These are phyloP conservation scores for Chytridium lagenaria DNA, from an alignment of 371 early-diverging fungal species.

Conservation along the genomic window DNA sequence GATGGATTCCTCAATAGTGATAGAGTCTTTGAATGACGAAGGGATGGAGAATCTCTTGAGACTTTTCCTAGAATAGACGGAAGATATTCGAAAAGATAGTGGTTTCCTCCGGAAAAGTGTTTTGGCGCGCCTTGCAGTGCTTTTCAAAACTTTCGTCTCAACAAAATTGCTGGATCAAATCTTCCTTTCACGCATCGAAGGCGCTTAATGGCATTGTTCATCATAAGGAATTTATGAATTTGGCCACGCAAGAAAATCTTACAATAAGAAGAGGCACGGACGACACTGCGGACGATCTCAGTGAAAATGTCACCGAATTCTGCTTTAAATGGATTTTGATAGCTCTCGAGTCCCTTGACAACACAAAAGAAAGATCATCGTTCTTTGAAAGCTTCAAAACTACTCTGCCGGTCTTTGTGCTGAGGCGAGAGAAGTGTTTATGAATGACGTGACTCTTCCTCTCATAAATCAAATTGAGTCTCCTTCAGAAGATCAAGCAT, in stretches of 20 bases:
- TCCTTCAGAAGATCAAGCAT: too few relatives aligned
- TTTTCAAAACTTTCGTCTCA: neutral
- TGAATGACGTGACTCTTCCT: constrained; percentile 3
- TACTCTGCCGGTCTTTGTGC: neutral
- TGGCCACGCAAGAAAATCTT: too few relatives aligned
- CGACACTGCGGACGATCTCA: too few relatives aligned
- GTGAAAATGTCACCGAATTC: neutral
- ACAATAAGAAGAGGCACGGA: too few relatives aligned
- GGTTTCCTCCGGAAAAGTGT: neutral
- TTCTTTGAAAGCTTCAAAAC: neutral
- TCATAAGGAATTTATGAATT: neutral
- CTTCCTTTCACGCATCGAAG: neutral
- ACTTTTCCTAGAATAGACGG: too few relatives aligned
- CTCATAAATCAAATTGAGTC: neutral
- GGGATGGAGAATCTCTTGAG: too few relatives aligned
- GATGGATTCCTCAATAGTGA: too few relatives aligned
- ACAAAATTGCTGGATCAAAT: neutral
- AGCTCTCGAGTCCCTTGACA: neutral
- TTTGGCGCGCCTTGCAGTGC: constrained; percentile 4
- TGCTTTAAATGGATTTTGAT: constrained; percentile 6
- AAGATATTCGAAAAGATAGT: neutral
- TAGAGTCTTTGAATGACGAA: too few relatives aligned
- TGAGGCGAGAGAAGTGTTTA: neutral
- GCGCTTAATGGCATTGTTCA: neutral
- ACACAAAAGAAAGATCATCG: neutral